Base-by-base conservation (phyloP, 1,139 yeast genomes). In the Kazachstania sp. region DNA sequence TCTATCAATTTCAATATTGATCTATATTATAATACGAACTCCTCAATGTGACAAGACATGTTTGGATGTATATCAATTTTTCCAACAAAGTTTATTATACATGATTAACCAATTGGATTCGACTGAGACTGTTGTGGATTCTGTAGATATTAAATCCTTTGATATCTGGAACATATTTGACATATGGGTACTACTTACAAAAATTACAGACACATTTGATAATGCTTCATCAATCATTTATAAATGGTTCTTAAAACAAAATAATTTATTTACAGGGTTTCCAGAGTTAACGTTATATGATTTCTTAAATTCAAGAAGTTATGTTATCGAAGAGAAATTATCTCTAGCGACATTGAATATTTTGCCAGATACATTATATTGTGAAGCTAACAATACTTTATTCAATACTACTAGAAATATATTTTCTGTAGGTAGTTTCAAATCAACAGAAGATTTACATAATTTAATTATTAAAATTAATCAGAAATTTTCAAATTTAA, bases 361-460 rank as follows among this genome's bases (percentile, higher is more conserved):
- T n/a, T 13, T 45, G 11, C 52, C 52, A 3, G 39, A 41, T 5
- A 31, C 46, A 12, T 16, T 47, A n/a, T 49, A 45, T 37, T 12
- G 44, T 7, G 52, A 49, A 36, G 48, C 50, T 1, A 39, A 37
- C 23, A 45, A 48, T 34, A 45, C 43, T n/a, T 35, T 45, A 15
- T 41, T 45, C 12, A 45, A 45, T 20, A 41, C 36, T 2, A n/a
- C 45, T 3, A 37, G 37, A 23, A 44, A 39, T 18, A 43, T 16
- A 4, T 44, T 41, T 30, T 31, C 47, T 3, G 19, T 41, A 12
- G 46, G 48, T 23, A 49, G 46, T 37, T 49, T 49, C 32, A 44
- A 48, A 29, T 51, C 52, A 15, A 48, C 47, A 39, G 49, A 46
- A 12, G 51, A 51, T 15, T 35, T 49, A 19, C 52, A 51, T 26